A percentile compares a stretch with the other conserved stretches of the same genome.
Conservation (phyloP, 805 yeast genomes). For the Nakazawaea ernobii region DNA sequence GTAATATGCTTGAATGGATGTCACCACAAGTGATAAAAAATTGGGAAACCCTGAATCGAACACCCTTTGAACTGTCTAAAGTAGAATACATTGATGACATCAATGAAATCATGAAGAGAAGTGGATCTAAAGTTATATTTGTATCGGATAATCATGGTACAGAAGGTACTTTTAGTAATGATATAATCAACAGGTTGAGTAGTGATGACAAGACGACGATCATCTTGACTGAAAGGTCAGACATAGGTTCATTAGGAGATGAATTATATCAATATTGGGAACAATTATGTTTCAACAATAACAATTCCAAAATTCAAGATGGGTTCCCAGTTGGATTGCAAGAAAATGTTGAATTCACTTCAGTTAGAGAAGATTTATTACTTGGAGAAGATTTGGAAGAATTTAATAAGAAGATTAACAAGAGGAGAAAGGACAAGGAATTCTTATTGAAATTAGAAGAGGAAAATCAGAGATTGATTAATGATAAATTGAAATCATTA, state of each 20-base stretch:
- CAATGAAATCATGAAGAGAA: slow-evolving; percentile 41
- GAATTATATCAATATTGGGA: slow-evolving; percentile 53
- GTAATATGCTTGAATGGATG: slow-evolving; percentile 95
- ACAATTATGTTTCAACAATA: slow-evolving; percentile 28
- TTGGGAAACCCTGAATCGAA: slow-evolving; percentile 69
- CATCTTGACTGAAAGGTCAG: slow-evolving; percentile 65
- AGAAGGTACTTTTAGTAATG: slow-evolving; percentile 55
- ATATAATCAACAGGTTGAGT: slow-evolving; percentile 50
- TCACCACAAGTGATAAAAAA: slow-evolving; percentile 76
- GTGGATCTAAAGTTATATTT: slow-evolving; percentile 76
- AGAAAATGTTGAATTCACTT: slow-evolving; percentile 33
- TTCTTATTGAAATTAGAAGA: slow-evolving; percentile 25
- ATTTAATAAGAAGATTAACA: slow-evolving; percentile 41
- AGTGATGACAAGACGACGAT: slow-evolving; percentile 62
- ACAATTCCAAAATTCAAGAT: slow-evolving; percentile 42
- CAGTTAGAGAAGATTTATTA: slow-evolving; percentile 42
- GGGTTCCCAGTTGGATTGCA: slow-evolving; percentile 56
- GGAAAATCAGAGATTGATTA: slow-evolving; percentile 23
- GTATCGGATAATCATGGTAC: slow-evolving; percentile 65
- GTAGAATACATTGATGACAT: slow-evolving; percentile 42
- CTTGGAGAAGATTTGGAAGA: slow-evolving; percentile 43
- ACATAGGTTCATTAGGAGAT: slow-evolving; percentile 39
- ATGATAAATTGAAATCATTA: slow-evolving; percentile 18
- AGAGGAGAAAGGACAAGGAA: slow-evolving; percentile 34
- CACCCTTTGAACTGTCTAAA: slow-evolving; percentile 73